Evolutionary conservation across 2,329 filamentous ascomycete species (phyloP).

Genomic region (Colletotrichum sp.): DNA sequence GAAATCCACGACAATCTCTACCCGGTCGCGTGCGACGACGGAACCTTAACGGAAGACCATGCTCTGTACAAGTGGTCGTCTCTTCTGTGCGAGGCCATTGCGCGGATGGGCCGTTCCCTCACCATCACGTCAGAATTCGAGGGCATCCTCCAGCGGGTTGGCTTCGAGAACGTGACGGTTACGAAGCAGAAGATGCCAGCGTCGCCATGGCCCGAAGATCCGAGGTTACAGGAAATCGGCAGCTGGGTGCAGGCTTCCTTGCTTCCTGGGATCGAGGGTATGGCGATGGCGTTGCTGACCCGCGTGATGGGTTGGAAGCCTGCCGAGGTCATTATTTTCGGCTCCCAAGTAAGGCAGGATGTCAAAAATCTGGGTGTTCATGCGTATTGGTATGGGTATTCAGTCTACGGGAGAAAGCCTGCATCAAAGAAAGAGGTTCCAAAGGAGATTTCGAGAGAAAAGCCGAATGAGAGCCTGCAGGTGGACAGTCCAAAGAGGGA

Average conservation of each 20-base stretch:
- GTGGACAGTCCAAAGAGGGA: neutral
- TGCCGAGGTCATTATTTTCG: constrained; percentile 28
- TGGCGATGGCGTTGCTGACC: constrained; percentile 34
- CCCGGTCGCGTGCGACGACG: constrained; percentile 34
- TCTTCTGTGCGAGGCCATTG: neutral
- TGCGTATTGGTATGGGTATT: constrained; percentile 36
- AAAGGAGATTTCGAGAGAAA: neutral
- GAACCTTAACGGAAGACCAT: constrained; percentile 31
- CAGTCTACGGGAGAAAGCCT: neutral
- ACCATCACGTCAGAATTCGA: constrained; percentile 27
- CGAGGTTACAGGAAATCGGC: constrained; percentile 30
- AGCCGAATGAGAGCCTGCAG: neutral
- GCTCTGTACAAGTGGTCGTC: neutral
- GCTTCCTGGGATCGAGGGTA: constrained; percentile 27
- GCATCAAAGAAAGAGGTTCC: neutral
- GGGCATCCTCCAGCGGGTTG: constrained; percentile 3
- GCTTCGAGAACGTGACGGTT: constrained; percentile 34
- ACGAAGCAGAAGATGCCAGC: constrained; percentile 31
- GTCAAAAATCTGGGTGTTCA: constrained; percentile 27
- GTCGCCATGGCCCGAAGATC: constrained; percentile 35
- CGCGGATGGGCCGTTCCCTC: neutral
- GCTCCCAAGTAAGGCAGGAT: constrained; percentile 25
- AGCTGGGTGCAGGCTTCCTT: constrained; percentile 21
- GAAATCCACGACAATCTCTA: constrained; percentile 25
- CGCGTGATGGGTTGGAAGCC: constrained; percentile 28